Evolutionary conservation across 371 early-diverging fungal species (phyloP).

Genomic region (Amoeboradix gromovi): DNA sequence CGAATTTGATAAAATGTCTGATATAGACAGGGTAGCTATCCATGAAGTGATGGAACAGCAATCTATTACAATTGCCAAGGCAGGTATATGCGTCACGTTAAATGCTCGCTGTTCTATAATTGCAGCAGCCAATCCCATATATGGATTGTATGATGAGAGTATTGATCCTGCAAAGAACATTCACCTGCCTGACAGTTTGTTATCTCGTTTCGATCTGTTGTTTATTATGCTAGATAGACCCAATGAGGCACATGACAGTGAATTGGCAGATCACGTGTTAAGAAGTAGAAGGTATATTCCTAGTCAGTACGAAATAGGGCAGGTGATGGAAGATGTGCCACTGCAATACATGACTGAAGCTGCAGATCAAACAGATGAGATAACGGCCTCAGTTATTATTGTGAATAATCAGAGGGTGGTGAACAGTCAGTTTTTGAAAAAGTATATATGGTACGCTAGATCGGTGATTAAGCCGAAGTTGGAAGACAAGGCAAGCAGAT

Average conservation of each 20-base stretch:
- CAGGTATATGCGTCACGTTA: constrained; percentile 89
- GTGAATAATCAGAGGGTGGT: constrained; percentile 11
- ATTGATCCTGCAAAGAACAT: constrained; percentile 12
- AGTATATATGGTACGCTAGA: constrained; percentile 58
- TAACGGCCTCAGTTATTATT: not conserved
- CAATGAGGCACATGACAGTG: constrained; percentile 29
- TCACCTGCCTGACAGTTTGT: constrained; percentile 14
- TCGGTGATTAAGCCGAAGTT: constrained; percentile 34
- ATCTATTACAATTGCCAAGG: constrained; percentile 88
- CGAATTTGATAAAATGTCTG: constrained; percentile 99
- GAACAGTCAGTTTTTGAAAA: constrained; percentile 41
- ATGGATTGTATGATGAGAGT: constrained; percentile 28
- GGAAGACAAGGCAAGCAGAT: constrained; percentile 11
- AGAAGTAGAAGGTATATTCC: constrained; percentile 2
- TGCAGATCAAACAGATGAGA: not conserved
- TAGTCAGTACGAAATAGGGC: not conserved
- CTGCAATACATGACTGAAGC: not conserved
- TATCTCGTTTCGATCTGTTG: constrained; percentile 34
- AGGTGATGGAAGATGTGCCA: not conserved
- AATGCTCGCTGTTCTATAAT: constrained; percentile 95
- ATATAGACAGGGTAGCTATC: constrained; percentile 92
- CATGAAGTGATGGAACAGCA: constrained; percentile 99
- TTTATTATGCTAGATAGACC: constrained; percentile 82
- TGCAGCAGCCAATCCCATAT: constrained; percentile 97
- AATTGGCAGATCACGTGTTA: constrained; percentile 13